These are phyloP conservation scores for Trichoderma atroviride DNA, from an alignment of 2,329 filamentous ascomycete genomes.

Conservation along the genomic window DNA sequence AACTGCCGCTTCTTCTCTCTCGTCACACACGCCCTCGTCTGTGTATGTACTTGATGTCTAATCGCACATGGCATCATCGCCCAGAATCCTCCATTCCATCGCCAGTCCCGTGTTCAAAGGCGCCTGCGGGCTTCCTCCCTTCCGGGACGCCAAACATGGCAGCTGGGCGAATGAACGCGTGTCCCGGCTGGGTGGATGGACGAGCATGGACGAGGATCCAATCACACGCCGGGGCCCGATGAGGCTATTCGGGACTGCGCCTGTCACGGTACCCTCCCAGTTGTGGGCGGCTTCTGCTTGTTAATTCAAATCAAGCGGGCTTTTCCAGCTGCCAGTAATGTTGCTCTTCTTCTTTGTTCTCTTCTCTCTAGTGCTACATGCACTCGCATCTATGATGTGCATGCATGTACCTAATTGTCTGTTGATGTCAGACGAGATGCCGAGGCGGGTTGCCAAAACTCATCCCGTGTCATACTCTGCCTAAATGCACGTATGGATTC, in stretches of 20 bases:
- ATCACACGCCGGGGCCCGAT: conserved; percentile 9
- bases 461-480: not conserved
- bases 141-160: not conserved
- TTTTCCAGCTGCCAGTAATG: not conserved
- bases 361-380: not conserved
- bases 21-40: not conserved
- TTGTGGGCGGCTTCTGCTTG: not conserved
- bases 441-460: not conserved
- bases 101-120: conserved; percentile 14
- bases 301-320: not conserved
- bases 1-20: not conserved
- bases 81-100: not conserved
- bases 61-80: not conserved
- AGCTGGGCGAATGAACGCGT: conserved; percentile 22
- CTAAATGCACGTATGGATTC: not conserved
- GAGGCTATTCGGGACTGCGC: conserved; percentile 17
- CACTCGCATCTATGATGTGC: not conserved
- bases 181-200: conserved; percentile 16
- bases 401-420: not conserved
- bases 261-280: conserved; percentile 21
- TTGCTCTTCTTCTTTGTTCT: not conserved
- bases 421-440: not conserved
- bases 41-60: not conserved
- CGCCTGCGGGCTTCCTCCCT: conserved; percentile 3
- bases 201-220: conserved; percentile 2